Evolutionary conservation across 805 yeast species (phyloP).

Genomic region (Metschnikowia borealis): DNA sequence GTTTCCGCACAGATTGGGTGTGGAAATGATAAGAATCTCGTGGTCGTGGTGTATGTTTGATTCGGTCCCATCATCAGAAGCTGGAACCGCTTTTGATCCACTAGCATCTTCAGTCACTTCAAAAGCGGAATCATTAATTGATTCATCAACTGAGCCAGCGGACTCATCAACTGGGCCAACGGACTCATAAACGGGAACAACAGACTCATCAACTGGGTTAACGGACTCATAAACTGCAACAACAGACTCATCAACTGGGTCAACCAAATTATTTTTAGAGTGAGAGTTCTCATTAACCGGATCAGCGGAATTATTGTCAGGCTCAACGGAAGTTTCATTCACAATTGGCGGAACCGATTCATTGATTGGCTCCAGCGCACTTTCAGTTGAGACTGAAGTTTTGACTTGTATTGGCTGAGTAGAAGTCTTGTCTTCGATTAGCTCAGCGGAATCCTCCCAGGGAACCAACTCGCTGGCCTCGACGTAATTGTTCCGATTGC

Average conservation of each 20-base stretch:
- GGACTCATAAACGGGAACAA: background rate
- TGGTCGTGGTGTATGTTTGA: background rate
- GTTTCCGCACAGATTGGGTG: background rate
- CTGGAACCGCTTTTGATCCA: background rate
- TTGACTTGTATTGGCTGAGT: background rate
- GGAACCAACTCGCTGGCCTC: slow-evolving; percentile 23
- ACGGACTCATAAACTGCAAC: background rate
- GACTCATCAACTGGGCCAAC: background rate
- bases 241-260: background rate
- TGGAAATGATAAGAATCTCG: background rate
- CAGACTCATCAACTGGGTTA: background rate
- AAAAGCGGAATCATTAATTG: background rate
- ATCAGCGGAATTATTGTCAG: background rate
- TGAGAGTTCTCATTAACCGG: background rate
- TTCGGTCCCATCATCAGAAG: background rate
- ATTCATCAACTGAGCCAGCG: background rate
- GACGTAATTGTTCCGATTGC: slow-evolving; percentile 34
- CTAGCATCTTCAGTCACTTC: background rate
- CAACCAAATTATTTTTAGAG: background rate
- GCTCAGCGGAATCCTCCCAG: background rate
- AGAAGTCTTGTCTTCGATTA: background rate
- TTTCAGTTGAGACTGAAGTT: background rate
- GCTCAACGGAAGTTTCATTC: background rate
- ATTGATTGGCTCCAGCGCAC: background rate
- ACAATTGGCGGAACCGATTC: background rate